phyloP scores from a whole-genome alignment of 352 stramenopile genomes.

The Globisporangium emineosum region DNA sequence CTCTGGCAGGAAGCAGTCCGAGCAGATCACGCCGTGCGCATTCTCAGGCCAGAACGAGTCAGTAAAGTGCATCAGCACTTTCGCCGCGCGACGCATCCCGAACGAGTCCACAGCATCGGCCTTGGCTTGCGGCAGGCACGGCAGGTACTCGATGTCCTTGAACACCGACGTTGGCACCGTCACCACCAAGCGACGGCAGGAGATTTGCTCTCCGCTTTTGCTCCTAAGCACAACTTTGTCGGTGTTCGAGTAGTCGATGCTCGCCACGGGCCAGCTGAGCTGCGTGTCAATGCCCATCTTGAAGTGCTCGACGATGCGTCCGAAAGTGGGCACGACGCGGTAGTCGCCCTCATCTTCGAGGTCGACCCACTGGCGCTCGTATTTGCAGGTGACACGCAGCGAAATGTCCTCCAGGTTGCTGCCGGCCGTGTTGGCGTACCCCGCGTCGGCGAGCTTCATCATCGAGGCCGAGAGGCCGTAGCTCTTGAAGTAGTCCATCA shows the following conservation, averaged over 20 bases:
- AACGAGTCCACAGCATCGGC: conserved; percentile 56
- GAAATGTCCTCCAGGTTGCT: conserved; percentile 70
- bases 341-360: conserved; percentile 81
- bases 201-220: conserved; percentile 49
- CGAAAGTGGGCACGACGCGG: conserved; percentile 65
- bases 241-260: conserved; percentile 55
- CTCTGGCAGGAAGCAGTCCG: conserved; percentile 77
- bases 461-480: conserved; percentile 63
- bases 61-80: conserved; percentile 75
- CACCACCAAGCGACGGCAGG: conserved; percentile 60
- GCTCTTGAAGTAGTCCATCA: conserved; percentile 74
- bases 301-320: conserved; percentile 64
- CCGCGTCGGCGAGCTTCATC: conserved; percentile 78
- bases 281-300: conserved; percentile 41
- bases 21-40: conserved; percentile 79
- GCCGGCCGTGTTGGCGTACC: conserved; percentile 80
- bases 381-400: conserved; percentile 71
- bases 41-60: conserved; percentile 66
- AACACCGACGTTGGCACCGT: conserved; percentile 80
- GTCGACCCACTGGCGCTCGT: conserved; percentile 83
- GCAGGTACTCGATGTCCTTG: conserved; percentile 65
- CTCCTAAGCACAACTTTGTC: conserved; percentile 54
- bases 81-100: conserved; percentile 70
- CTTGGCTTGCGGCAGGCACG: conserved; percentile 55
- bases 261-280: conserved; percentile 52